These are phyloP conservation scores for Candida tunisiensis DNA, from an alignment of 1,139 yeast species.

Conservation along the genomic window DNA sequence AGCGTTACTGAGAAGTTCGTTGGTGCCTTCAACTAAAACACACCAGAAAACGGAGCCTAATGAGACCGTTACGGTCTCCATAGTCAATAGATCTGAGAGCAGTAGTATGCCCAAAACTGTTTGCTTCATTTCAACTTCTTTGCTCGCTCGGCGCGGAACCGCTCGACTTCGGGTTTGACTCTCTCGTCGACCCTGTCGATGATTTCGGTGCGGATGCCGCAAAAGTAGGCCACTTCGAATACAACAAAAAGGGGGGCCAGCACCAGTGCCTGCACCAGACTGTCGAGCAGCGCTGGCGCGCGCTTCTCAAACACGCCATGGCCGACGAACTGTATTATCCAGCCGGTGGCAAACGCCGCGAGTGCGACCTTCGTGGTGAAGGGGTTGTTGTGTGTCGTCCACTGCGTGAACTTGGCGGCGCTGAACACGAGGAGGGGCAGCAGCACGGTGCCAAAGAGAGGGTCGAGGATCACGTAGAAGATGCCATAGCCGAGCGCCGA, in stretches of 20 bases:
- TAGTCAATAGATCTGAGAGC: too few relatives aligned
- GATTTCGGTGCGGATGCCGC: slow-evolving; percentile 45
- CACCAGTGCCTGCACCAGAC: slow-evolving; percentile 67
- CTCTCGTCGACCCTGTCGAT: slow-evolving; percentile 35
- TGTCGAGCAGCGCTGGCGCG: slow-evolving; percentile 80
- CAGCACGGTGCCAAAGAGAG: slow-evolving; percentile 25
- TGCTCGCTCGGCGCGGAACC: slow-evolving; percentile 6
- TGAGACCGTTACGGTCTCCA: too few relatives aligned
- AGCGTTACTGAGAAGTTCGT: slow-evolving; percentile 74
- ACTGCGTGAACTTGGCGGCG: slow-evolving; percentile 10
- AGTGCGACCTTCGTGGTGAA: slow-evolving; percentile 20
- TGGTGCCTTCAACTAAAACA: slow-evolving; percentile 8
- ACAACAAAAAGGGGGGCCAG: slow-evolving; percentile 84
- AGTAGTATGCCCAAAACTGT: too few relatives aligned
- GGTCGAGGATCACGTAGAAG: slow-evolving; percentile 27
- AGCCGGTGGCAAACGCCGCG: slow-evolving; percentile 33
- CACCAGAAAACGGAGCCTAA: too few relatives aligned
- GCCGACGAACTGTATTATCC: slow-evolving; percentile 85
- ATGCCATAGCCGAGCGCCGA: slow-evolving; percentile 24
- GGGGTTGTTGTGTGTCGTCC: slow-evolving; percentile 4
- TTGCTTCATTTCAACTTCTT: too few relatives aligned
- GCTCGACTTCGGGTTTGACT: slow-evolving; percentile 23
- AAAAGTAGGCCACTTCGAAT: slow-evolving; percentile 53
- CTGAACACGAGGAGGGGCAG: slow-evolving; percentile 19
- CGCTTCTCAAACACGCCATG: slow-evolving; percentile 70